A percentile compares a stretch with the other conserved stretches of the same genome.
Evolutionary conservation across 1,284 basidiomycete species (phyloP).

Genomic region (Cystobasidium sp.): DNA sequence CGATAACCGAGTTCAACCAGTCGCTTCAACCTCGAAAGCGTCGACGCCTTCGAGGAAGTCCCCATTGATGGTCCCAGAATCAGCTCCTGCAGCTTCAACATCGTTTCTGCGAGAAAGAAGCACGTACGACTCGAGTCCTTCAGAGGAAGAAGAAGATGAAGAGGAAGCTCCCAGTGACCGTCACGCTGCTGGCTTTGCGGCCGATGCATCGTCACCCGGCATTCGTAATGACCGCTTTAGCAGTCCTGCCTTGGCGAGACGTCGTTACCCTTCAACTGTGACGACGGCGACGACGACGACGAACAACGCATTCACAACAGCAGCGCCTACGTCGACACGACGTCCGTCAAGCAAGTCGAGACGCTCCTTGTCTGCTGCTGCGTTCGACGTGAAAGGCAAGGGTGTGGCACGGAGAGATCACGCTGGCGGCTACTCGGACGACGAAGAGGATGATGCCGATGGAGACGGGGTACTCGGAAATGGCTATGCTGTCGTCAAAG

Average conservation of each 20-base stretch:
- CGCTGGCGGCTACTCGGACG: background rate
- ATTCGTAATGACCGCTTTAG: background rate
- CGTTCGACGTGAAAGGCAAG: slow-evolving; percentile 20
- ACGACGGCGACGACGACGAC: background rate
- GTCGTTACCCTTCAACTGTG: slow-evolving; percentile 15
- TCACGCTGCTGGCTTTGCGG: background rate
- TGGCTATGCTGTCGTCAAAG: background rate
- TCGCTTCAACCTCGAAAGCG: too few species aligned
- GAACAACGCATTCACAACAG: background rate
- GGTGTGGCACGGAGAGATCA: background rate
- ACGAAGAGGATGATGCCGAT: background rate
- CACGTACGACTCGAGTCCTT: background rate
- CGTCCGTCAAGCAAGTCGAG: slow-evolving; percentile 12
- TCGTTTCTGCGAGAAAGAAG: too few species aligned
- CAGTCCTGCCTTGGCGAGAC: slow-evolving; percentile 1
- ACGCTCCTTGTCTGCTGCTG: background rate
- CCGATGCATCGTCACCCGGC: background rate
- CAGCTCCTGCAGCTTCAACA: too few species aligned
- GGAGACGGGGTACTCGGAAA: background rate
- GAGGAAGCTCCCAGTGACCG: background rate
- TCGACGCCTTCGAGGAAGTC: too few species aligned
- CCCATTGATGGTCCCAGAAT: too few species aligned
- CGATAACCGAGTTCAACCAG: too few species aligned
- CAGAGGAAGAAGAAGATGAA: slow-evolving; percentile 2
- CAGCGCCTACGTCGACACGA: background rate